Evolutionary conservation across 768 basidiomycete species (phyloP).

Genomic region (Cystofilobasidium bisporidii): DNA sequence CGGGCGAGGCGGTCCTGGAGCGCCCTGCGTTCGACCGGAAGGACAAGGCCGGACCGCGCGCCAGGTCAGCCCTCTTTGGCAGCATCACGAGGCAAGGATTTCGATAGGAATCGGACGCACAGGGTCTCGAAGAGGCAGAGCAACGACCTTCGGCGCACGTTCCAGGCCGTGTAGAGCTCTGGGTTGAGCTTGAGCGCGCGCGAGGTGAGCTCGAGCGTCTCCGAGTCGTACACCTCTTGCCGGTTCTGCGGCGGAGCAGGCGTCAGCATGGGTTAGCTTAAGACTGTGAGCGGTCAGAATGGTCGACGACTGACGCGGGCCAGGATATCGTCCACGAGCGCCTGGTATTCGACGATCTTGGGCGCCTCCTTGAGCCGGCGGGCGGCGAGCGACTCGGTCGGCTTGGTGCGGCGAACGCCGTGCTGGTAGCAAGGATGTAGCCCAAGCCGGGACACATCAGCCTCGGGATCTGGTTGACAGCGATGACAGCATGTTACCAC

Average conservation of each 20-base stretch:
- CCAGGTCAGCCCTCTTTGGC: no score
- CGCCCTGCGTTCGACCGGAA: no score
- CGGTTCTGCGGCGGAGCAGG: slow-evolving; percentile 72
- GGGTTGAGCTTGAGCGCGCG: slow-evolving; percentile 73
- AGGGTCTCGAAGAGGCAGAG: slow-evolving; percentile 42
- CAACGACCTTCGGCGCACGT: slow-evolving; percentile 76
- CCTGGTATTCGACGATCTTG: slow-evolving; percentile 66
- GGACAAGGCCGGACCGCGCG: no score
- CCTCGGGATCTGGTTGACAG: no score
- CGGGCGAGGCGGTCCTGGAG: slow-evolving; percentile 46
- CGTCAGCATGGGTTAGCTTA: no score
- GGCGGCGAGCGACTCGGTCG: slow-evolving; percentile 57
- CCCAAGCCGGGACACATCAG: no score
- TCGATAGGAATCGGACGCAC: slow-evolving; percentile 46
- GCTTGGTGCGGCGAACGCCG: slow-evolving; percentile 42
- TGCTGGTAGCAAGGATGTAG: slow-evolving; percentile 35
- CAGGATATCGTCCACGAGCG: slow-evolving; percentile 56
- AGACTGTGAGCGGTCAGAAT: slow-evolving; percentile 9
- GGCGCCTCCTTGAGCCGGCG: slow-evolving; percentile 60
- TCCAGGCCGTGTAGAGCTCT: slow-evolving; percentile 95
- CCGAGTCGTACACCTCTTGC: slow-evolving; percentile 54
- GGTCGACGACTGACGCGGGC: slow-evolving; percentile 53
- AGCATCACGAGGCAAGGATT: no score
- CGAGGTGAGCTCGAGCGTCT: slow-evolving; percentile 70
- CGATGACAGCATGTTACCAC: no score